phyloP scores from a whole-genome alignment of 148 eudicot species.

The Chenopodium formosanum region DNA sequence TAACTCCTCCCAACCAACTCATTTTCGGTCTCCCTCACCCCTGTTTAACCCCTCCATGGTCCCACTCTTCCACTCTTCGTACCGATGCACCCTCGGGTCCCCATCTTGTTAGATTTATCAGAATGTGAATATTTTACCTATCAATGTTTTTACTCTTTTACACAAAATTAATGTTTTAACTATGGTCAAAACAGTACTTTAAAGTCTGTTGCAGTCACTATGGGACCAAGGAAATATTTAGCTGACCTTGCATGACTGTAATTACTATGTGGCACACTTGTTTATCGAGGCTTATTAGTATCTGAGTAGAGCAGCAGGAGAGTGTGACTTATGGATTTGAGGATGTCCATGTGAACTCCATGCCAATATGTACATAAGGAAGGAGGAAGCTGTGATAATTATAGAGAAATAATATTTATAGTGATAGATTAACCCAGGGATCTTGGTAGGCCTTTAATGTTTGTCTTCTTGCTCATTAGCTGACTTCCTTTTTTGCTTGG shows the following conservation, averaged over 20 bases:
- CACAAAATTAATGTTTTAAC: no score
- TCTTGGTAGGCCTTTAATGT: neutral
- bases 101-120: no score
- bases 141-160: no score
- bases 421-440: neutral
- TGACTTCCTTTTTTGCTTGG: neutral
- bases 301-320: neutral
- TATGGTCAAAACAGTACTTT: no score
- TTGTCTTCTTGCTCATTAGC: neutral
- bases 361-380: neutral
- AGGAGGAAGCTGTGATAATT: neutral
- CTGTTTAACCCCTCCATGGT: no score
- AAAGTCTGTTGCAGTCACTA: no score
- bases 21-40: no score
- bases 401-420: neutral
- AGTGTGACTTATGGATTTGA: neutral
- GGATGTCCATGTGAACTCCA: neutral
- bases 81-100: no score
- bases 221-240: no score
- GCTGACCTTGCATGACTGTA: neutral
- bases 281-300: constrained; percentile 3
- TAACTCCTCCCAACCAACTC: no score
- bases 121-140: no score
- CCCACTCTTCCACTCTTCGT: no score
- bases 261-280: neutral